Evolutionary conservation across 2,329 filamentous ascomycete species (phyloP).

Genomic region (Xylariaceae sp.): DNA sequence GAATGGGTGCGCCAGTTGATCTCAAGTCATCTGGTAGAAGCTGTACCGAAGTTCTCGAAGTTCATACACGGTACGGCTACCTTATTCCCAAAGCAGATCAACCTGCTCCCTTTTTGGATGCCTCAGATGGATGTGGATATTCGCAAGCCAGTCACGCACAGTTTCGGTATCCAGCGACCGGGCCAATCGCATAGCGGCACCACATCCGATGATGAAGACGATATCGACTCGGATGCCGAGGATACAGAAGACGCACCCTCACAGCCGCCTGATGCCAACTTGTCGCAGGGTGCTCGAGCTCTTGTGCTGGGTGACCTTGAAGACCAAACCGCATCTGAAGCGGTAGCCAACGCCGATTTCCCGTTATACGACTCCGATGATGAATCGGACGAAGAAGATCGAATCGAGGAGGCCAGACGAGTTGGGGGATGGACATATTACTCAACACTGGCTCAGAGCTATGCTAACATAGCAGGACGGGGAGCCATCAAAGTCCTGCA

Average conservation of each 20-base stretch:
- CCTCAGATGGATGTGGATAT: slow-evolving; percentile 99
- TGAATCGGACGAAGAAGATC: slow-evolving; percentile 71
- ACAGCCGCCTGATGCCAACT: slow-evolving; percentile 10
- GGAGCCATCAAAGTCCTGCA: slow-evolving; percentile 43
- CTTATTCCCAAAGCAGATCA: slow-evolving; percentile 80
- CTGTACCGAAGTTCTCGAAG: slow-evolving; percentile 99
- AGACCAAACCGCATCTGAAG: slow-evolving; percentile 68
- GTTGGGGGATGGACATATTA: slow-evolving; percentile 76
- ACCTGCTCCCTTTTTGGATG: slow-evolving; percentile 93
- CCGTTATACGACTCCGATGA: slow-evolving; percentile 89
- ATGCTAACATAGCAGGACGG: slow-evolving; percentile 40
- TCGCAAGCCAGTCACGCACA: slow-evolving; percentile 81
- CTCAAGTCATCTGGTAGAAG: slow-evolving; percentile 90
- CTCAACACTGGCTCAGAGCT: slow-evolving; percentile 51
- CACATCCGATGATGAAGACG: slow-evolving; percentile 72
- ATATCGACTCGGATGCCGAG: slow-evolving; percentile 64
- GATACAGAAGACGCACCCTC: slow-evolving; percentile 31
- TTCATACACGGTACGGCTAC: slow-evolving; percentile 94
- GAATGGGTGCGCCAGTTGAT: slow-evolving; percentile 96
- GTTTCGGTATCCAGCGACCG: slow-evolving; percentile 85
- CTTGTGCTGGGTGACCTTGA: slow-evolving; percentile 60
- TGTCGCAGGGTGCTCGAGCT: slow-evolving; percentile 19
- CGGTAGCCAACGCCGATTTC: slow-evolving; percentile 64
- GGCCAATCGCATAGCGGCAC: slow-evolving; percentile 71
- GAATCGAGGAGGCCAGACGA: slow-evolving; percentile 71